Evolutionary conservation across 306 rosid species (phyloP).

Genomic region (Prunus dulcis): DNA sequence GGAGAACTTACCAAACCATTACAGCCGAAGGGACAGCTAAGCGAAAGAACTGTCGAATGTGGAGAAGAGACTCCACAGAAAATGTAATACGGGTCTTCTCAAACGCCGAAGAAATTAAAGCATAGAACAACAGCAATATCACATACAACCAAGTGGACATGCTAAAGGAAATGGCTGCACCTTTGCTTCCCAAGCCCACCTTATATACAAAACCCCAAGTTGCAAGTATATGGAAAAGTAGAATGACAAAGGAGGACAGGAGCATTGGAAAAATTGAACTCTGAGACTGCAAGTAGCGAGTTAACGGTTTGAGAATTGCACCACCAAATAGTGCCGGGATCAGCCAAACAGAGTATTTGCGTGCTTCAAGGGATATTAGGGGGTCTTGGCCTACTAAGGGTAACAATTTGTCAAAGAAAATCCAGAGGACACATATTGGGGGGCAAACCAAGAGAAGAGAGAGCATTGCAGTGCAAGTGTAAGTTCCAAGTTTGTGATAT

Average conservation of each 20-base stretch:
- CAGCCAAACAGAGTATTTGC: conserved; percentile 22
- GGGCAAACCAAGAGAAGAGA: conserved; percentile 23
- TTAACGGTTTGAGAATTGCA: conserved; percentile 28
- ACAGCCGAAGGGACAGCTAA: conserved; percentile 62
- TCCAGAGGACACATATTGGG: conserved; percentile 23
- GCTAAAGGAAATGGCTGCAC: conserved; percentile 54
- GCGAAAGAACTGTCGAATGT: conserved; percentile 34
- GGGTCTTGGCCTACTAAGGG: conserved; percentile 25
- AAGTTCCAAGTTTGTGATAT: conserved; percentile 26
- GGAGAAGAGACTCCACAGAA: conserved; percentile 29
- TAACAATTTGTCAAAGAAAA: conserved; percentile 23
- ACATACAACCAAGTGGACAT: conserved; percentile 53
- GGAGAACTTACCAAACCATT: conserved; percentile 61
- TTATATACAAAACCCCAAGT: conserved; percentile 55
- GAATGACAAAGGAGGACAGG: not conserved
- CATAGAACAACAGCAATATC: conserved; percentile 27
- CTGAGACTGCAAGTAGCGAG: conserved; percentile 24
- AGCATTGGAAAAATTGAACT: conserved; percentile 20
- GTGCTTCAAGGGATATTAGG: conserved; percentile 13
- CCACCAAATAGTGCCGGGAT: conserved; percentile 29
- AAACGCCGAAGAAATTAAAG: conserved; percentile 43
- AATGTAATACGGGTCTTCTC: conserved; percentile 35
- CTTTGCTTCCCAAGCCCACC: conserved; percentile 35
- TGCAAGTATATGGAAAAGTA: conserved; percentile 34
- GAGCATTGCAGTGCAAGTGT: conserved; percentile 29